Base-by-base conservation (phyloP, 2,329 filamentous ascomycete species). In the Paecilomyces sp. region DNA sequence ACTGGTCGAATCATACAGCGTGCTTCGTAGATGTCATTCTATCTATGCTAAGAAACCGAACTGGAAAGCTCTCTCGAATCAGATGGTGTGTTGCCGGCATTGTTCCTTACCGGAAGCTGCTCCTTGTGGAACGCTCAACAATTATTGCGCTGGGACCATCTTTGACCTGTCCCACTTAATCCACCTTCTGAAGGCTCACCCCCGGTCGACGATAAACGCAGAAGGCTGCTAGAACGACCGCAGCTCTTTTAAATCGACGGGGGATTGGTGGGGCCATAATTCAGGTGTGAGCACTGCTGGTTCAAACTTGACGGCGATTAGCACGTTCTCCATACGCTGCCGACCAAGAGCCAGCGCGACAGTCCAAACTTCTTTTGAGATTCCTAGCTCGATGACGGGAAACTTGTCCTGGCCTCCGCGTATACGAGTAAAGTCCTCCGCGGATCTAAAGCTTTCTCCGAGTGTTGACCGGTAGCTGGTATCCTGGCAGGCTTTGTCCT, bases 401-500 rank as follows among this genome's bases (percentile, higher is more conserved):
- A 24, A 13, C 31, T 8, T 33, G 15, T 9, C 55, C 31, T 47
- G 30, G 18, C 50, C 25, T 33, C 55, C 34, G 15, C 36, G 55
- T 25, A 50, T 22, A 25, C 25, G 34, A 47, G 13, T 47, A 47
- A n/a, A 8, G 9, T 25, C 22, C 22, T 25, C 50, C 28, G 31
- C 34, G 36, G 31, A 22, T 57, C 31, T 57, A 36, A 57, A 25
- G 8, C 55, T 28, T 36, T 15, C 18, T 36, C 31, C 33, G 28
- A 24, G 58, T 33, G 15, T 54, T 34, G 31, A 22, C 33, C 36
- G 24, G 34, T 54, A 55, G 18, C 28, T 18, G 31, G 22, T 13
- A 18, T 56, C 51, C 53, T 50, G 25, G 34, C 53, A 28, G 54
- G 58, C 53, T 30, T 60, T 60, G 56, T 54, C 57, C 53, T 57